A percentile compares a stretch with the other conserved stretches of the same genome.
These are phyloP conservation scores for Sanghuangporus weigelae DNA, from an alignment of 1,284 basidiomycete species.

Conservation along the genomic window DNA sequence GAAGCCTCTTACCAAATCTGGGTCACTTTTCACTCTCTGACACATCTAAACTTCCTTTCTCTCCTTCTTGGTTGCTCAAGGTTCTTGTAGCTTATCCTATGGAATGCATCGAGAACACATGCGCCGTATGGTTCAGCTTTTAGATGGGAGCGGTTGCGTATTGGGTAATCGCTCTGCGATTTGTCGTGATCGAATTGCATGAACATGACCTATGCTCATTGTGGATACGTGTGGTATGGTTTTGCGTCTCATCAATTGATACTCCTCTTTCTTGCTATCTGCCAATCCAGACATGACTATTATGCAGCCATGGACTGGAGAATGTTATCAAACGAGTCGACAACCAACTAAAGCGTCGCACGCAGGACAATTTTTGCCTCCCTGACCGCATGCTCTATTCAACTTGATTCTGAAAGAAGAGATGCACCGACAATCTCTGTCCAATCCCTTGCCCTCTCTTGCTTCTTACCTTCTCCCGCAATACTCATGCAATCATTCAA, in stretches of 20 bases:
- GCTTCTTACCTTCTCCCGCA: background rate
- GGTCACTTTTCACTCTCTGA: background rate
- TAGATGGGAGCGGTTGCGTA: background rate
- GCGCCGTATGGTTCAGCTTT: background rate
- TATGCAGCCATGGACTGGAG: background rate
- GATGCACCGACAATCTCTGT: background rate
- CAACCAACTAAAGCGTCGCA: background rate
- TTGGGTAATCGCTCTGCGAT: background rate
- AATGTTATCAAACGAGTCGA: background rate
- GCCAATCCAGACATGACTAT: background rate
- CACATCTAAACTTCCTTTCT: background rate
- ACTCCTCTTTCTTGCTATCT: background rate
- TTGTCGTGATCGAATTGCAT: background rate
- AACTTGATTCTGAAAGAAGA: background rate
- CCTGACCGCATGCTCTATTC: background rate
- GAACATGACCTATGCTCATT: background rate
- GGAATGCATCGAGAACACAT: background rate
- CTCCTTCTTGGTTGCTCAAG: slow-evolving; percentile 1
- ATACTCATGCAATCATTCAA: slow-evolving; percentile 1
- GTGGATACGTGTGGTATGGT: background rate
- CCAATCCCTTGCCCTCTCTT: background rate
- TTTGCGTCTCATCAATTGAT: no score
- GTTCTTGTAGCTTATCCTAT: background rate
- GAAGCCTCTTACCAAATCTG: background rate
- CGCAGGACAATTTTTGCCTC: background rate